Conservation (phyloP, 2,329 filamentous ascomycete species). For the Fusarium piperis region DNA sequence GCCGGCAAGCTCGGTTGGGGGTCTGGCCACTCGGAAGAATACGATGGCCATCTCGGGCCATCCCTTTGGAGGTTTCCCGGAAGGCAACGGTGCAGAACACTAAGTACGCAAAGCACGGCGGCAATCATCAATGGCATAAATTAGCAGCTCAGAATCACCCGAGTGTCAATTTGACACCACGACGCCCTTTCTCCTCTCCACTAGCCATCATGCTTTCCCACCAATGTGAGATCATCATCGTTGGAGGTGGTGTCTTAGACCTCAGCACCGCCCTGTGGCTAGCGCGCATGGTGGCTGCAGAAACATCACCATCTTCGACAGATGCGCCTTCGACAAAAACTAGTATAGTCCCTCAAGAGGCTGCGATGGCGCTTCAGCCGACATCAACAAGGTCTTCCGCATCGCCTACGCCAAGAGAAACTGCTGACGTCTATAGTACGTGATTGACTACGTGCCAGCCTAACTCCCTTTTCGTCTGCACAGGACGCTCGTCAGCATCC, state of each 20-base stretch:
- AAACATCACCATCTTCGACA: slow-evolving; percentile 28
- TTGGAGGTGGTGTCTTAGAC: slow-evolving; percentile 22
- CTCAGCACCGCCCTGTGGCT: slow-evolving; percentile 26
- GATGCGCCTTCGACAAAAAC: slow-evolving; percentile 21
- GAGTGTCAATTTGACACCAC: no score
- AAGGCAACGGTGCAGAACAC: no score
- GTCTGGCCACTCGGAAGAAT: not conserved
- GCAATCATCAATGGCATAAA: no score
- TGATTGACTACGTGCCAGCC: slow-evolving; percentile 8
- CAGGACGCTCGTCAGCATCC: slow-evolving; percentile 9
- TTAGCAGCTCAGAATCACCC: no score
- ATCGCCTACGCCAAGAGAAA: slow-evolving; percentile 24
- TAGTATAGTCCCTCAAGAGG: slow-evolving; percentile 21
- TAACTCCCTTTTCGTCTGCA: slow-evolving; percentile 14
- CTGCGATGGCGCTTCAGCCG: slow-evolving; percentile 29
- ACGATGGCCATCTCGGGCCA: not conserved
- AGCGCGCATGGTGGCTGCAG: slow-evolving; percentile 22
- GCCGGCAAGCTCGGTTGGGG: no score
- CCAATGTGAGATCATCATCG: slow-evolving; percentile 10
- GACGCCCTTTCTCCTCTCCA: not conserved
- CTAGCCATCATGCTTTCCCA: not conserved
- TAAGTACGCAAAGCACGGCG: not conserved
- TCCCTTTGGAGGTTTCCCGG: no score
- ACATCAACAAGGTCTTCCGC: slow-evolving; percentile 32
- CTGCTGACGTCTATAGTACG: no score